Base-by-base conservation (phyloP, 2,329 filamentous ascomycete species). In the Scleromitrula shiraiana region DNA sequence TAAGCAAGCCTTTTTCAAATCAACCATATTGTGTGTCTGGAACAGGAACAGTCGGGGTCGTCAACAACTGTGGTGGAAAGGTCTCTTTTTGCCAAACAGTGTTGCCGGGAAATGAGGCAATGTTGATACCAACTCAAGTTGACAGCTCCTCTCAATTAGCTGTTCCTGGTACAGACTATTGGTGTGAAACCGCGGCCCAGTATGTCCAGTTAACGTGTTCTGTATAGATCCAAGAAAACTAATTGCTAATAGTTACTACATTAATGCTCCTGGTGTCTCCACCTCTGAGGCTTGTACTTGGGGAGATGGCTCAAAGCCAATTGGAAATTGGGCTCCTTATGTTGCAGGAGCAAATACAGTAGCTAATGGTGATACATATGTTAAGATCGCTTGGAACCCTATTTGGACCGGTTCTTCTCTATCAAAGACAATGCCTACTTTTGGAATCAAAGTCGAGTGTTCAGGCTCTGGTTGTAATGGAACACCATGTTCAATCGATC, bases 11-110 rank as follows among this genome's bases (percentile, higher is more conserved):
- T 3, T 89, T 89, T 63, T 71, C 78, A 5, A 65, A 76, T 50
- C 71, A 78, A 59, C 76, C 80, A 4, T 84, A 86, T 67, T 91
- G 86, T 65, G 76, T 83, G 41, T 70, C 80, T 33, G 85, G 85
- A 38, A 78, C 78, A 17, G 83, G 82, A 36, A 63, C 78, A 7
- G 74, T 90, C 46, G 69, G 72, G 49, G 85, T 76, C 29, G 70
- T 80, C 52, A 90, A 88, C 70, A 80, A 82, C 56, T 77, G 75
- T 53, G 74, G 77, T 37, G 68, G 70, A 29, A 61, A 73, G 12
- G 75, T 88, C 46, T 78, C 85, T 2, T 87, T 85, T 67, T 90
- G 85, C 66, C 85, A 90, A 67, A 90, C 85, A 4, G 82, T 88
- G 12, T 67, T 89, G 52, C 85, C 85, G 15, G 85, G 85, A 41